Percentiles rank a stretch among this genome's conserved stretches.
These are phyloP conservation scores for Neurospora sp. DNA, from an alignment of 495 filamentous ascomycete genomes.

Conservation along the genomic window DNA sequence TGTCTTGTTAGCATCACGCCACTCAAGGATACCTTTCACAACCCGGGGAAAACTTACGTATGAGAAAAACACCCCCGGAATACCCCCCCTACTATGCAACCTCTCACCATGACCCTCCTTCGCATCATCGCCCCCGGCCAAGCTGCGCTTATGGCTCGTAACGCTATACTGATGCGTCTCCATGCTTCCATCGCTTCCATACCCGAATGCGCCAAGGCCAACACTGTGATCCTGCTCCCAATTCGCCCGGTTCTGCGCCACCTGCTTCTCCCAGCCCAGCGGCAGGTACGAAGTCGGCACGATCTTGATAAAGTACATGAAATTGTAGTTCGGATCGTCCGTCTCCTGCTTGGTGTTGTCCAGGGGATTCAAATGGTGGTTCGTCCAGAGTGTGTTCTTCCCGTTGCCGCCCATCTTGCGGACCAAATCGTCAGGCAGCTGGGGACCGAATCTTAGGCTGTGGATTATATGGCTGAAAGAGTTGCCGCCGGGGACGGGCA, in stretches of 20 bases:
- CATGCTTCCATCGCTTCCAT: conserved; percentile 60
- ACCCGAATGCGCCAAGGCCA: conserved; percentile 54
- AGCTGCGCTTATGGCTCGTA: conserved; percentile 83
- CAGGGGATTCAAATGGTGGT: conserved; percentile 87
- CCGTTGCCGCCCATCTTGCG: conserved; percentile 38
- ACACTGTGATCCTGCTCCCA: conserved; percentile 27
- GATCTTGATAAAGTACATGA: conserved; percentile 99
- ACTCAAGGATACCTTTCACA: too few relatives aligned
- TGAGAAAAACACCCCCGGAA: conserved; percentile 96
- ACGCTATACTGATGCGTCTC: conserved; percentile 98
- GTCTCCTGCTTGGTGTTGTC: conserved; percentile 71
- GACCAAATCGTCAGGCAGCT: conserved; percentile 67
- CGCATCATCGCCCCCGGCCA: conserved; percentile 69
- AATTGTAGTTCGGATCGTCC: conserved; percentile 78
- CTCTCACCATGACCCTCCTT: conserved; percentile 83
- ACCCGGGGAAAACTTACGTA: conserved; percentile 50
- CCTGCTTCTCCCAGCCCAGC: conserved; percentile 56
- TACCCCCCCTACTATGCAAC: conserved; percentile 78
- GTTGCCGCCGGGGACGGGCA: conserved; percentile 52
- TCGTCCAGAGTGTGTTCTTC: conserved; percentile 57
- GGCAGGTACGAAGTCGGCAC: conserved; percentile 91
- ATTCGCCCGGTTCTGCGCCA: conserved; percentile 10
- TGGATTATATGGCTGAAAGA: conserved; percentile 89
- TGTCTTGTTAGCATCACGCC: neutral
- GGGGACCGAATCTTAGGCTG: conserved; percentile 82